phyloP scores from a whole-genome alignment of 1,139 yeast species.

The Kluyveromyces sp. region DNA sequence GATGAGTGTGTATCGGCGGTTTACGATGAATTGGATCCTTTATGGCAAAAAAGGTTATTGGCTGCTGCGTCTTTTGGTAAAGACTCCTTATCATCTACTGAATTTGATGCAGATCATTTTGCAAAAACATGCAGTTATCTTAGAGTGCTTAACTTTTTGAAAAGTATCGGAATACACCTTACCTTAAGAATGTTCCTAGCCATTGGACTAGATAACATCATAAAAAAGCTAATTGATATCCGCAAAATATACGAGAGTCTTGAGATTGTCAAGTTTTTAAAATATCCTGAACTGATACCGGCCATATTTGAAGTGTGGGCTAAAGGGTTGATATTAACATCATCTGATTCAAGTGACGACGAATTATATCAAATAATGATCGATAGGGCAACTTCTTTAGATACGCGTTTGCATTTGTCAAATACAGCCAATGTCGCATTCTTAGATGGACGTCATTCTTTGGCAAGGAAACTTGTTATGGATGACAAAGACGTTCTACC shows the following conservation, averaged over 20 bases:
- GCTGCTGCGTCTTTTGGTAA: constrained; percentile 87
- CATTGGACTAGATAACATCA: constrained; percentile 47
- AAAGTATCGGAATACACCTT: constrained; percentile 59
- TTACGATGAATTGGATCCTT: constrained; percentile 63
- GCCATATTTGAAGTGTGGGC: constrained; percentile 76
- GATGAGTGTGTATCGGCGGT: constrained; percentile 69
- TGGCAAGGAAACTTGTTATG: constrained; percentile 59
- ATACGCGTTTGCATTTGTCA: constrained; percentile 44
- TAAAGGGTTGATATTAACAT: constrained; percentile 53
- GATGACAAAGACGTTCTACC: constrained; percentile 60
- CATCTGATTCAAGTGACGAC: constrained; percentile 48
- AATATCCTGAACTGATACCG: constrained; percentile 10
- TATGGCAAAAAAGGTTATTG: constrained; percentile 72
- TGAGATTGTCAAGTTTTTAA: constrained; percentile 47
- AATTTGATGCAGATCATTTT: constrained; percentile 33
- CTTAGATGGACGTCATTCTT: constrained; percentile 69
- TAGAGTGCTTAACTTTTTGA: constrained; percentile 45
- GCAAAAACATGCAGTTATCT: constrained; percentile 52
- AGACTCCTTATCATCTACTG: constrained; percentile 37
- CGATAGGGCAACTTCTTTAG: constrained; percentile 28
- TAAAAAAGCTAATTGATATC: constrained; percentile 53
- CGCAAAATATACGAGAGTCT: constrained; percentile 58
- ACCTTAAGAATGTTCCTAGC: constrained; percentile 48
- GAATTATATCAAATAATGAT: constrained; percentile 49
- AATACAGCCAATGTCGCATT: constrained; percentile 63